These are phyloP conservation scores for Epithemia pelagica DNA, from an alignment of 108 stramenopile genomes.

Conservation along the genomic window DNA sequence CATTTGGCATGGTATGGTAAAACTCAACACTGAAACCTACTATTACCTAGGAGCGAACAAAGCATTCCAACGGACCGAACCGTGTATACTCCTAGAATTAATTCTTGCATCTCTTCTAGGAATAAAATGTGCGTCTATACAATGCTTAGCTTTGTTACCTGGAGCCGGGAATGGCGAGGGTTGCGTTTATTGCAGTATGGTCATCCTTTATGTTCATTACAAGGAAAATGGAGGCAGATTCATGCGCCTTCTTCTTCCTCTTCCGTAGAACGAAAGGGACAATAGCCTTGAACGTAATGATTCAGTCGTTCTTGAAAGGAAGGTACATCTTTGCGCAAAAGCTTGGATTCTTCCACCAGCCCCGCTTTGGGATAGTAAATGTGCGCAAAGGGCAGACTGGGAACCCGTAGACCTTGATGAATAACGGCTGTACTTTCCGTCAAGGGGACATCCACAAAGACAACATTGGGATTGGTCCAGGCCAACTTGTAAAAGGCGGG, in stretches of 20 bases:
- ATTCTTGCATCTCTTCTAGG: no score
- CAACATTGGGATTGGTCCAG: conserved; percentile 25
- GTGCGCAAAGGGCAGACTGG: conserved; percentile 54
- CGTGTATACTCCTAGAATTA: no score
- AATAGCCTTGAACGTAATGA: not conserved
- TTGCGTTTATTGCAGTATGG: no score
- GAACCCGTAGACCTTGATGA: conserved; percentile 60
- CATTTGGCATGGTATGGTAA: no score
- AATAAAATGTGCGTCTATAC: no score
- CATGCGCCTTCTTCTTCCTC: not conserved
- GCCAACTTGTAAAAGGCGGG: conserved; percentile 52
- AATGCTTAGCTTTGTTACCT: no score
- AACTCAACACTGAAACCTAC: no score
- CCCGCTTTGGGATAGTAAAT: conserved; percentile 60
- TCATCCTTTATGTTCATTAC: no score
- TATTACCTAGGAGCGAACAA: no score
- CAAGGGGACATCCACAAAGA: conserved; percentile 62
- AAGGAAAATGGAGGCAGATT: no score
- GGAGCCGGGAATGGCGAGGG: no score
- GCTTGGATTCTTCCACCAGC: conserved; percentile 55
- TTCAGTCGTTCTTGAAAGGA: conserved; percentile 12
- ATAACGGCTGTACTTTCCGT: conserved; percentile 50
- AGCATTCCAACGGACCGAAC: no score
- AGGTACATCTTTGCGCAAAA: conserved; percentile 35
- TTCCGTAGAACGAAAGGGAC: not conserved